These are phyloP conservation scores for Paramecium sexaurelia DNA, from an alignment of 73 alveolate species.

Conservation along the genomic window DNA sequence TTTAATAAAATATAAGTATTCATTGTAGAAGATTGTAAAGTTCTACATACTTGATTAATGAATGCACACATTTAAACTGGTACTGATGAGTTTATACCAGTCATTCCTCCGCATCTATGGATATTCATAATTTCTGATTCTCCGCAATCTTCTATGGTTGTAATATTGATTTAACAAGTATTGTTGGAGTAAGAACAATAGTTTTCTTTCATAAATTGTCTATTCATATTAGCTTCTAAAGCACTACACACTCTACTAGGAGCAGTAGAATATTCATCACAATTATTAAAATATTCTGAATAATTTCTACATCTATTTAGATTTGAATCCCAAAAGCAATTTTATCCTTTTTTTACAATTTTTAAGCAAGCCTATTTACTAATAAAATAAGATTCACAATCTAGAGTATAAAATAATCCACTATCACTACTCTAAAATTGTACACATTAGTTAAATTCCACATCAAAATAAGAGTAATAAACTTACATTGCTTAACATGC, in stretches of 20 bases:
- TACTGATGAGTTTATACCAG: background rate
- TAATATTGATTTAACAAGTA: background rate
- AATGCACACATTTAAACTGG: background rate
- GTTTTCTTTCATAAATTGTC: conserved; percentile 29
- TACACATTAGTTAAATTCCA: background rate
- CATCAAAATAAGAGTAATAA: background rate
- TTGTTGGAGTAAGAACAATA: background rate
- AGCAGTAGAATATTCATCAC: background rate
- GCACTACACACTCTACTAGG: background rate
- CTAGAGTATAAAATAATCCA: background rate
- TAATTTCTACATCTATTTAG: background rate
- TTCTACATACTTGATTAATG: background rate
- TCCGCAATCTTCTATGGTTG: background rate
- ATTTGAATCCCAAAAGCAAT: background rate
- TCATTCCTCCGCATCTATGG: conserved; percentile 19
- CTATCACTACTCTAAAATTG: background rate
- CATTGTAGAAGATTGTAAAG: background rate
- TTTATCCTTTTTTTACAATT: background rate
- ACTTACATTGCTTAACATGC: background rate
- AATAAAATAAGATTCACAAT: background rate
- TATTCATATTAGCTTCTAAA: background rate
- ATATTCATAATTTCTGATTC: background rate
- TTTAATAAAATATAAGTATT: background rate
- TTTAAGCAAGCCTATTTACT: background rate
- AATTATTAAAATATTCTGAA: background rate